phyloP scores from a whole-genome alignment of 2,329 filamentous ascomycete genomes.

The Sarocladiaceae sp. region DNA sequence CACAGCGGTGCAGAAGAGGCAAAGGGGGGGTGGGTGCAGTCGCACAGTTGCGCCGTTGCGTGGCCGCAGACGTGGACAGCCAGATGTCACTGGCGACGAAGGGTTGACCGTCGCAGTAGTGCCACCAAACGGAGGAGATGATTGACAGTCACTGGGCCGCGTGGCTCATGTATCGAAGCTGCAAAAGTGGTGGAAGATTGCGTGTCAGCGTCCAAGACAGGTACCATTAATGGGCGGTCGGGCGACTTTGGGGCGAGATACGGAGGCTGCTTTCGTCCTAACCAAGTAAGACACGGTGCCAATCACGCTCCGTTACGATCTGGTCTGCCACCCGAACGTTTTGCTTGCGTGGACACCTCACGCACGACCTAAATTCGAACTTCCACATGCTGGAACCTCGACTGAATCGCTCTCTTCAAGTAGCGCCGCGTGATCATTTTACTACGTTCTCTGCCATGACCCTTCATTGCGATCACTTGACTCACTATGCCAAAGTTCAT shows the following conservation, averaged over 20 bases:
- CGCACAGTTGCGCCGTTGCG: conserved; percentile 8
- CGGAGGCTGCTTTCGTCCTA: conserved; percentile 2
- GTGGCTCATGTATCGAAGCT: neutral
- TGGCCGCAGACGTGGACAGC: conserved; percentile 7
- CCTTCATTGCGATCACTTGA: neutral
- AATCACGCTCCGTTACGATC: conserved; percentile 5
- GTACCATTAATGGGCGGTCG: neutral
- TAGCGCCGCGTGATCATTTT: too few relatives aligned
- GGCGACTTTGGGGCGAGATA: neutral
- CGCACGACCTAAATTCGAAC: neutral
- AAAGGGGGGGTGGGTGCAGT: conserved; percentile 10
- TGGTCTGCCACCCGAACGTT: conserved; percentile 1
- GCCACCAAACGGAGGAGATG: neutral
- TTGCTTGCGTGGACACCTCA: conserved; percentile 7
- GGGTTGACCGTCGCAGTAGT: neutral
- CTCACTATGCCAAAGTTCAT: neutral
- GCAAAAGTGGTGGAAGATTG: neutral
- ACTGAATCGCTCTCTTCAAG: neutral
- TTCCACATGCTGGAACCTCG: too few relatives aligned
- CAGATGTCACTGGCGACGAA: neutral
- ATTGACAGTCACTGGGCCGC: conserved; percentile 8
- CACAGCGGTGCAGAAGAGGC: neutral
- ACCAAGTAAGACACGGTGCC: conserved; percentile 4
- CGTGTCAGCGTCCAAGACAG: neutral
- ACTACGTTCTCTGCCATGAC: too few relatives aligned